Base-by-base conservation (phyloP, 2,329 filamentous ascomycete species). In the Trichoderma sp. region DNA sequence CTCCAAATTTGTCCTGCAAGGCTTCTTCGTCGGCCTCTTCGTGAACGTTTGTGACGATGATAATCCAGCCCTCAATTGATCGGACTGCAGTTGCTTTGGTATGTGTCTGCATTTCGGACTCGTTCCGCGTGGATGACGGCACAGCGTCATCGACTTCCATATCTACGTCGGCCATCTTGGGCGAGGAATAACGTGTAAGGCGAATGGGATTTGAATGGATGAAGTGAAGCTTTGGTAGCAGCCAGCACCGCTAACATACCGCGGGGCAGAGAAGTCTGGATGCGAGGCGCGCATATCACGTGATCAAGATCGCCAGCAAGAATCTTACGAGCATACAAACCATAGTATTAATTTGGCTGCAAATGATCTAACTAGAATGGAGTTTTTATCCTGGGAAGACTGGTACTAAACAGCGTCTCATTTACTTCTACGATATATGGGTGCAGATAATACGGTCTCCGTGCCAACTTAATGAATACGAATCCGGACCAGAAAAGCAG, bases 61-160 rank as follows among this genome's bases (percentile, higher is more conserved):
- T 85, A 79, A 96, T 96, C 93, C 93, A 96, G 74, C 93, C 92
- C 81, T 96, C 92, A 76, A 96, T 94, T 67, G 91, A 94, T 75
- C 92, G 91, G 70, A 96, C 92, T 28, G 92, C 92, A 1, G 90
- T 93, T 67, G 92, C 92, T 77, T 91, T 90, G 46, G 86, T 84
- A 75, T 88, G 86, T 7, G 92, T 94, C 75, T 89, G 88, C 85
- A 93, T 91, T 76, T 91, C 88, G 74, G 83, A 82, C 71, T 87
- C 83, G 75, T 87, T 86, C 74, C 79, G 80, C 68, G 81, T 78
- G 70, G 83, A 81, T 66, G 80, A 75, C 66, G 77, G 76, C 66
- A 78, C 74, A 13, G 76, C 76, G 51, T 74, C 72, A 55, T 89
- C 87, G 68, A 89, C 73, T 39, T 89, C 87, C 87, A 90, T 89